These are phyloP conservation scores for Kwoniella sp. DNA, from an alignment of 768 basidiomycete genomes.

Conservation along the genomic window DNA sequence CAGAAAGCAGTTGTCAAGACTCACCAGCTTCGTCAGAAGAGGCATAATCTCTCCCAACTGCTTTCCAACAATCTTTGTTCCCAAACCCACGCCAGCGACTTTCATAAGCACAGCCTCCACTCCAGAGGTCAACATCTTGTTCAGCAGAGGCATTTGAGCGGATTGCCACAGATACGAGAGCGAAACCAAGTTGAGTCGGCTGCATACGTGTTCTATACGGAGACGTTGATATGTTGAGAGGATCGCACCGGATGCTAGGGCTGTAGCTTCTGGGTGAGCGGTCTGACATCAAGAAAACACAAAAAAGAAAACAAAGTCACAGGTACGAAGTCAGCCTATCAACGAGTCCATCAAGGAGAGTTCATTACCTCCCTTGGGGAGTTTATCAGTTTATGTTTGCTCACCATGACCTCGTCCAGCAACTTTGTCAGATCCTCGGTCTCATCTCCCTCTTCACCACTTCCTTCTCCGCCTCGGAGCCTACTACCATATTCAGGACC, in stretches of 20 bases:
- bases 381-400: too few relatives aligned
- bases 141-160: constrained; percentile 78
- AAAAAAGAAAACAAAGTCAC: too few relatives aligned
- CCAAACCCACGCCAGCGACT: constrained; percentile 90
- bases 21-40: constrained; percentile 71
- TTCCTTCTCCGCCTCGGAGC: constrained; percentile 52
- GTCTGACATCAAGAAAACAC: constrained; percentile 62
- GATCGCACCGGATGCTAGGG: constrained; percentile 92
- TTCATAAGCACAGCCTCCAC: constrained; percentile 87
- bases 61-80: constrained; percentile 74
- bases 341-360: too few relatives aligned
- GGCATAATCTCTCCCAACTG: constrained; percentile 72
- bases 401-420: constrained; percentile 74
- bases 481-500: constrained; percentile 82
- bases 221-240: constrained; percentile 96
- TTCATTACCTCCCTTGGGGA: too few relatives aligned
- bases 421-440: constrained; percentile 87
- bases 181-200: constrained; percentile 74
- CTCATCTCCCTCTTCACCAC: constrained; percentile 78
- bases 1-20: too few relatives aligned
- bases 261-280: constrained; percentile 76
- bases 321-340: too few relatives aligned
- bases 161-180: constrained; percentile 93
- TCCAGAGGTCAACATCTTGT: constrained; percentile 77
- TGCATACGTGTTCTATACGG: constrained; percentile 95